These are phyloP conservation scores for Warburgia ugandensis DNA, from an alignment of 164 flowering plant genomes.

Conservation along the genomic window DNA sequence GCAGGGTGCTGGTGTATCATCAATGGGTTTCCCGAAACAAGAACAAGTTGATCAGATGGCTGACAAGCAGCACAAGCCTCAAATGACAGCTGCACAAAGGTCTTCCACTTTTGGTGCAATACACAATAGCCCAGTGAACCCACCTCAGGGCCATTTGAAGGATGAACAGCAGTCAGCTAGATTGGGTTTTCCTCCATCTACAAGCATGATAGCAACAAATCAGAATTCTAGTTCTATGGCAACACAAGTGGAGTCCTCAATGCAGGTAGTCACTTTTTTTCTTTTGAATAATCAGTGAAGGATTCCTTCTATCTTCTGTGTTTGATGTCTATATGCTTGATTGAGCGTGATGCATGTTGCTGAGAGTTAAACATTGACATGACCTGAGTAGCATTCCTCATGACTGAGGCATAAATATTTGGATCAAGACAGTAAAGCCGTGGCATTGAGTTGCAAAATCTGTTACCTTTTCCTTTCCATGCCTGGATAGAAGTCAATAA, in stretches of 20 bases:
- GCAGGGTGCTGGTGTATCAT: conserved; percentile 28
- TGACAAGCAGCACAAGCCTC: conserved; percentile 54
- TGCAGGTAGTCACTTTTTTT: conserved; percentile 23
- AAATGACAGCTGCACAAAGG: conserved; percentile 26
- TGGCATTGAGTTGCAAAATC: too few relatives aligned
- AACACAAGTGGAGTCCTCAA: conserved; percentile 28
- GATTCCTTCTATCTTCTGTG: too few relatives aligned
- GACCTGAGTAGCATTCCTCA: too few relatives aligned
- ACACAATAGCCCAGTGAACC: conserved; percentile 38
- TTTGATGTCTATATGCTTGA: too few relatives aligned
- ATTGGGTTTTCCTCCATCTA: conserved; percentile 27
- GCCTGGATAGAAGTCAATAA: too few relatives aligned
- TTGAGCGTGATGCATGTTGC: too few relatives aligned
- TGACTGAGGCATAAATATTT: too few relatives aligned
- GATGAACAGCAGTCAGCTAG: conserved; percentile 52
- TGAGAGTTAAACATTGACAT: too few relatives aligned
- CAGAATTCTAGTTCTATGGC: conserved; percentile 35
- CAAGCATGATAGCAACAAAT: conserved; percentile 22
- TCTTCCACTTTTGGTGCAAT: conserved; percentile 30
- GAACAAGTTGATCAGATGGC: conserved; percentile 53
- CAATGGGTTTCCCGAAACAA: conserved; percentile 44
- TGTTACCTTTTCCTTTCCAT: too few relatives aligned
- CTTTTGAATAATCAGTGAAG: background rate
- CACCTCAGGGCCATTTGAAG: conserved; percentile 25
- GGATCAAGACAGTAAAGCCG: too few relatives aligned